Evolutionary conservation across 352 stramenopile genomes (phyloP), one percentile per base, ranked within the genome.

Genomic region (Globisporangium recalcitrans): DNA sequence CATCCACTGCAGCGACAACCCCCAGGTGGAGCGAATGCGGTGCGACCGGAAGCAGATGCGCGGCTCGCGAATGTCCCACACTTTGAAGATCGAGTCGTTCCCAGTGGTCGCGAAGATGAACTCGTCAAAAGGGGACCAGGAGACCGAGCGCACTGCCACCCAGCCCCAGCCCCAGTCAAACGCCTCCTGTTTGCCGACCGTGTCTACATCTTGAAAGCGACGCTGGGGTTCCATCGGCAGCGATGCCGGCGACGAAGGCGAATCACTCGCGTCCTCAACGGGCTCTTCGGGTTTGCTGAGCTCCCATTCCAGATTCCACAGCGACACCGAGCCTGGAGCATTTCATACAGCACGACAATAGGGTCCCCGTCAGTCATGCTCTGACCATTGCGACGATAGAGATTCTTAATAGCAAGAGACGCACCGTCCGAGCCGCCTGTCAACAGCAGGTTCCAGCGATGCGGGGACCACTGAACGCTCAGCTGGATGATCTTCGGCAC

Each of bases 101-200:
- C 86, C 86, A n/a, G 85, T 93, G 4, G 82, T 85, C 6, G 78
- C 84, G 51, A 95, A 95, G n/a, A 95, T 63, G 60, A 90, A 75
- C 22, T 90, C 78, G 54, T 93, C 86, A 59, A 89, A 91, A 4
- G 86, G 84, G 29, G 82, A 93, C 86, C 86, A 95, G 10, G 71
- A 69, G 24, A 95, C 77, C 0, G 81, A 80, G 53, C 86, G 84
- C 11, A 95, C 75, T 16, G 86, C 84, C 21, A 92, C 80, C 86
- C 86, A 95, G 19, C 84, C 84, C 68, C 74, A 87, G 13, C 84
- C 82, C 86, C 86, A 95, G 36, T 93, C 84, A 60, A 91, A 90
- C 1, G 78, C 67, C 56, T 93, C 80, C 63, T 93, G 82, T 62
- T 95, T 95, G 52, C 80, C 82, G 19, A 89, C 74, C 7, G 82